phyloP scores from a whole-genome alignment of 495 filamentous ascomycete species.

The Neurospora terricola region DNA sequence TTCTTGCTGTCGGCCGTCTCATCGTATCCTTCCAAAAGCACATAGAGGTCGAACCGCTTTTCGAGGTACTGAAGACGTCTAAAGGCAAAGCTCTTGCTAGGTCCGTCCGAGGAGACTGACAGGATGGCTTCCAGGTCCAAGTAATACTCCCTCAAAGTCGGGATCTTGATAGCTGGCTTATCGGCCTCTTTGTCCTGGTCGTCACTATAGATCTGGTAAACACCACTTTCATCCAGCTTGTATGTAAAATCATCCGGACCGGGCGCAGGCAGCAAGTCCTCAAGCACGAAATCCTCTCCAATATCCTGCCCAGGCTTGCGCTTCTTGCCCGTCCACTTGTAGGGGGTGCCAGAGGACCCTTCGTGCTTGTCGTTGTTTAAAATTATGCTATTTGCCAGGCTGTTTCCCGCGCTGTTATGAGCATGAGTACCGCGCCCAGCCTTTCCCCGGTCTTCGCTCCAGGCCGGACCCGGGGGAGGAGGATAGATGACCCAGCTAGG shows the following conservation, averaged over 20 bases:
- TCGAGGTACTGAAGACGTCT: conserved; percentile 89
- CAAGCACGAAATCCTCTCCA: conserved; percentile 66
- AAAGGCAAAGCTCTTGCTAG: conserved; percentile 94
- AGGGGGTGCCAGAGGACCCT: conserved; percentile 6
- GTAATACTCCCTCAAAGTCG: conserved; percentile 87
- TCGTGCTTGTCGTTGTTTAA: conserved; percentile 29
- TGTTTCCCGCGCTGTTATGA: conserved; percentile 33
- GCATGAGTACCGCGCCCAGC: conserved; percentile 25
- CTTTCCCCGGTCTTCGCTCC: conserved; percentile 60
- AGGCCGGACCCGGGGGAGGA: conserved; percentile 77
- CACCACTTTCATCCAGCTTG: conserved; percentile 67
- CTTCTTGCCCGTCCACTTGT: conserved; percentile 34
- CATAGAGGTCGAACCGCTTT: conserved; percentile 90
- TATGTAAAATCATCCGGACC: conserved; percentile 59
- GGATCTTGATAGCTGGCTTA: conserved; percentile 66
- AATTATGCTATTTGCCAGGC: conserved; percentile 46
- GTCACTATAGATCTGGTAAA: conserved; percentile 84
- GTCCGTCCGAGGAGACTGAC: conserved; percentile 81
- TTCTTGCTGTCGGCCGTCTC: conserved; percentile 96
- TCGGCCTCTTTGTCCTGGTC: conserved; percentile 47
- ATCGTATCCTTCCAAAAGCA: conserved; percentile 88
- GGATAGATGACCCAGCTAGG: conserved; percentile 84
- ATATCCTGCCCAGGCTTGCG: conserved; percentile 87
- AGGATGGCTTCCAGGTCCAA: conserved; percentile 85
- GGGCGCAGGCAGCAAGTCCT: conserved; percentile 65